phyloP scores from a whole-genome alignment of 2,329 filamentous ascomycete species.

The Albifimbria verrucaria region DNA sequence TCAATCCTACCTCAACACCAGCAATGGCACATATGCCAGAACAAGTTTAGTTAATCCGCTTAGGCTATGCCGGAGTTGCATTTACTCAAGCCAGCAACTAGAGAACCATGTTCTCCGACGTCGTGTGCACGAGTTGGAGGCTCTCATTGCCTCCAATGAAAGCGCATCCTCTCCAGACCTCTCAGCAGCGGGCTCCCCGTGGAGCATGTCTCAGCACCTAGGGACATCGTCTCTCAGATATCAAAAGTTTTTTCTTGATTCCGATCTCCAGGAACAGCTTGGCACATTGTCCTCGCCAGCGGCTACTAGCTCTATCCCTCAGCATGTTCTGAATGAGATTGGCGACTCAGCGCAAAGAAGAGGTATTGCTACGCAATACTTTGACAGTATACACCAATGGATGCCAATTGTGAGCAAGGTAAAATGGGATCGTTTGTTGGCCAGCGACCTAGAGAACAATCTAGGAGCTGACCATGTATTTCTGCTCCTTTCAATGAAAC shows the following conservation, averaged over 20 bases:
- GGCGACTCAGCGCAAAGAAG: slow-evolving; percentile 3
- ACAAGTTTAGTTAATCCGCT: background rate
- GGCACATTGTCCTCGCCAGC: background rate
- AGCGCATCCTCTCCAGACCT: slow-evolving; percentile 1
- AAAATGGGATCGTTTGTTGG: slow-evolving; percentile 2
- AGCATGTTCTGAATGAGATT: background rate
- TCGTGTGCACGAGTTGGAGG: slow-evolving; percentile 10
- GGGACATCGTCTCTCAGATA: slow-evolving; percentile 7
- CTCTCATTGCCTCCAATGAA: slow-evolving; percentile 5
- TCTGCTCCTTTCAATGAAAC: slow-evolving; percentile 20
- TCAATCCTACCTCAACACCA: background rate
- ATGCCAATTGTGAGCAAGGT: slow-evolving; percentile 10
- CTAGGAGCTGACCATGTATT: slow-evolving; percentile 11
- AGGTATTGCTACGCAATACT: slow-evolving; percentile 6
- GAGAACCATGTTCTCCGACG: slow-evolving; percentile 6
- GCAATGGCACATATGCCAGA: background rate
- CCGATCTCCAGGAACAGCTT: slow-evolving; percentile 4
- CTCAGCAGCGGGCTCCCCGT: background rate
- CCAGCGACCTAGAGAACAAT: background rate
- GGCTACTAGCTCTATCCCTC: slow-evolving; percentile 3
- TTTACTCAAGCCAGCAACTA: slow-evolving; percentile 4
- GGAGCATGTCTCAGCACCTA: background rate
- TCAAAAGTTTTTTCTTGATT: slow-evolving; percentile 9
- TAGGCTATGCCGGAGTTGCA: slow-evolving; percentile 6
- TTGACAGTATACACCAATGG: slow-evolving; percentile 9